phyloP scores from a whole-genome alignment of 495 filamentous ascomycete genomes.

The Rusavskia elegans region DNA sequence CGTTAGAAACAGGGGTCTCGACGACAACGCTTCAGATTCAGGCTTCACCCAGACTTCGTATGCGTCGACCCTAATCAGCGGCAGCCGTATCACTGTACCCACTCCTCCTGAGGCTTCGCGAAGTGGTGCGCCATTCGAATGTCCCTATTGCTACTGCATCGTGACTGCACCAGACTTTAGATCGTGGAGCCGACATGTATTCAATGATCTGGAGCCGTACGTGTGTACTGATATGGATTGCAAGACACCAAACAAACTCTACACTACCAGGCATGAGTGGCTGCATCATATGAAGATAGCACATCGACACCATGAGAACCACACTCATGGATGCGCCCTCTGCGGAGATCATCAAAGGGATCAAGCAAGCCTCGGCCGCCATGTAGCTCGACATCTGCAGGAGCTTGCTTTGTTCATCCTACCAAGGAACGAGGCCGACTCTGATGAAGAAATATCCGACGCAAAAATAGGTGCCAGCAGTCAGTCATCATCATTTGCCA shows the following conservation, averaged over 20 bases:
- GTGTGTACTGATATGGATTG: slow-evolving; percentile 12
- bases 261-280: slow-evolving; percentile 15
- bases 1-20: not conserved
- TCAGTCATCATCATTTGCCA: no score
- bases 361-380: not conserved
- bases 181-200: slow-evolving; percentile 16
- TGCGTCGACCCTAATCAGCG: not conserved
- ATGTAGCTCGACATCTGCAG: slow-evolving; percentile 5
- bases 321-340: not conserved
- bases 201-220: slow-evolving; percentile 18
- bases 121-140: slow-evolving; percentile 11
- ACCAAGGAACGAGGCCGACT: not conserved
- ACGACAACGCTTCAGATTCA: no score
- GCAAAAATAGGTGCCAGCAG: no score
- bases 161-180: slow-evolving; percentile 4
- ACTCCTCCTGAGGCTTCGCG: slow-evolving; percentile 5
- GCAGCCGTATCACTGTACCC: not conserved
- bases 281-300: slow-evolving; percentile 7
- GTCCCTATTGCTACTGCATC: slow-evolving; percentile 16
- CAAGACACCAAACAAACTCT: slow-evolving; percentile 10
- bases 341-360: not conserved
- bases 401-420: slow-evolving; percentile 5
- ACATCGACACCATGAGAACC: not conserved
- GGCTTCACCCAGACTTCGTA: not conserved
- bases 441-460: not conserved